Conservation (phyloP, 345 rosid species). For the Physaria fendleri region DNA sequence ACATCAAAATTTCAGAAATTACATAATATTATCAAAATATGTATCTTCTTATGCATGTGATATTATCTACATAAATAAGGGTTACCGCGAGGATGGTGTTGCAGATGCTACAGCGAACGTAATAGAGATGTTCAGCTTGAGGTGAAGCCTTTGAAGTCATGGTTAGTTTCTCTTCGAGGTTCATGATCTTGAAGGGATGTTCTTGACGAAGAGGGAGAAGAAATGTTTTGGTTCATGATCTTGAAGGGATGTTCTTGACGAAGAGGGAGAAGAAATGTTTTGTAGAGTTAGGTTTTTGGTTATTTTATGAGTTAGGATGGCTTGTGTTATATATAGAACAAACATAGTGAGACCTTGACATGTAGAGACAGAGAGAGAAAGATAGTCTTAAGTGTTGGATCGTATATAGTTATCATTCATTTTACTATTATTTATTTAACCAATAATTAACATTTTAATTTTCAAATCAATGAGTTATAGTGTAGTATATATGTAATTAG, state of each 20-base stretch:
- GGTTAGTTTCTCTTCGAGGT: conserved; percentile 58
- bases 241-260: too few relatives aligned
- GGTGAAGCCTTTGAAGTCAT: conserved; percentile 47
- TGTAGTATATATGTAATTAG: too few relatives aligned
- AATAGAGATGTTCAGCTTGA: conserved; percentile 82
- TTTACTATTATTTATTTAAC: not conserved
- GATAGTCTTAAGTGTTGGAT: conserved; percentile 3
- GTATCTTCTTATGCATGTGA: too few relatives aligned
- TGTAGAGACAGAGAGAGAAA: not conserved
- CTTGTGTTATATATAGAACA: conserved; percentile 23
- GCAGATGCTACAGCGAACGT: conserved; percentile 97
- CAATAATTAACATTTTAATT: not conserved
- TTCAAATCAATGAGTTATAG: not conserved
- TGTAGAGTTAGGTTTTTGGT: conserved; percentile 10
- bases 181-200: conserved; percentile 30
- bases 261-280: conserved; percentile 14
- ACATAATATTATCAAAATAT: not conserved
- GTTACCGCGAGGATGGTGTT: conserved; percentile 96
- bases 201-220: not conserved
- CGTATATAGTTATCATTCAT: conserved; percentile 4
- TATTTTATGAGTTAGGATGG: conserved; percentile 9
- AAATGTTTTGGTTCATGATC: too few relatives aligned
- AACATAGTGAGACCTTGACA: conserved; percentile 9
- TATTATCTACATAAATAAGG: too few relatives aligned
- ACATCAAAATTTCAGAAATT: not conserved